A percentile compares a stretch with the other conserved stretches of the same genome.
Conservation (phyloP, 176 grass and related monocot species). For the Aegilops longissima region DNA sequence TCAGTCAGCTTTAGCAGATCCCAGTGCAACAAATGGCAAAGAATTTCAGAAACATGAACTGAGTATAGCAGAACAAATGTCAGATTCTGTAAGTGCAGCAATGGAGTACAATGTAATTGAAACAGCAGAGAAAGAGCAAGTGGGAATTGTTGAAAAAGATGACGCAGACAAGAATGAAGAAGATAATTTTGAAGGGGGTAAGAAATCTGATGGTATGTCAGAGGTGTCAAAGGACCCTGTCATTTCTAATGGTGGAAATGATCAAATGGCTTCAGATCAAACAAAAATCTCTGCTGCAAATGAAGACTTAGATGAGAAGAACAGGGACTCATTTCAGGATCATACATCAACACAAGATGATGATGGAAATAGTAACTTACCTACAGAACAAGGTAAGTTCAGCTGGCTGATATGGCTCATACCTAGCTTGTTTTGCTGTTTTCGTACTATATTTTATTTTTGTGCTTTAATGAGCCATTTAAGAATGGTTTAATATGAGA, state of each 20-base stretch:
- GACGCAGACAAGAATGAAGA: conserved; percentile 18
- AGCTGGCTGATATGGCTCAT: background rate
- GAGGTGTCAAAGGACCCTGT: conserved; percentile 17
- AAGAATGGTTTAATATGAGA: conserved; percentile 1
- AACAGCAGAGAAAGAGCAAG: conserved; percentile 29
- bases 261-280: conserved; percentile 22
- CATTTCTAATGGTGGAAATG: conserved; percentile 25
- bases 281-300: background rate
- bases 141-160: background rate
- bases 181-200: conserved; percentile 2
- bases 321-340: background rate
- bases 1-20: conserved; percentile 22
- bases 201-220: conserved; percentile 6
- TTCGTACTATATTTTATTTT: conserved; percentile 6
- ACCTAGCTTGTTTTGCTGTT: conserved; percentile 1
- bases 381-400: conserved; percentile 36
- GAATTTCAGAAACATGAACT: conserved; percentile 29
- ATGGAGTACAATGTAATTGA: conserved; percentile 3
- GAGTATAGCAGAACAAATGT: conserved; percentile 3
- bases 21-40: background rate
- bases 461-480: background rate
- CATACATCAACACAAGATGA: conserved; percentile 22
- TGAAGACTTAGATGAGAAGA: conserved; percentile 33
- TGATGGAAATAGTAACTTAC: background rate
- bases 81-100: background rate